phyloP scores from a whole-genome alignment of 2,329 filamentous ascomycete genomes.

The Bipolaris zeicola region DNA sequence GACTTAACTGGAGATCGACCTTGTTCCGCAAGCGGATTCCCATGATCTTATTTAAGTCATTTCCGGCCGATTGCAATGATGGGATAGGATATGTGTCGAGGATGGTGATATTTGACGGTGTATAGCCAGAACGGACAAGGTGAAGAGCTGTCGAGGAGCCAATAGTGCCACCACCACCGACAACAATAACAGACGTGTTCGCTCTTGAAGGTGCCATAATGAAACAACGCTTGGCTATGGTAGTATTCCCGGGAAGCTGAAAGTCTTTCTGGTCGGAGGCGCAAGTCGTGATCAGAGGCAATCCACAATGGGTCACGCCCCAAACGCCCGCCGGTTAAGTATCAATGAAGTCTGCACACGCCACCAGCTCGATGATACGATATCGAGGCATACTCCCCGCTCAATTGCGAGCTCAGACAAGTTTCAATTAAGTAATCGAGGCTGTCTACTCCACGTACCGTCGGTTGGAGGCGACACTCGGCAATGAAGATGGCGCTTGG shows the following conservation, averaged over 20 bases:
- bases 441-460: conserved; percentile 3
- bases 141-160: conserved; percentile 60
- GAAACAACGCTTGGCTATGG: not conserved
- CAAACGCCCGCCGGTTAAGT: conserved; percentile 16
- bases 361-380: conserved; percentile 19
- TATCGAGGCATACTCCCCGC: conserved; percentile 10
- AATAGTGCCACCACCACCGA: conserved; percentile 60
- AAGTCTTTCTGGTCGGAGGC: not conserved
- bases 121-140: conserved; percentile 57
- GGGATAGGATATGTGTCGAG: conserved; percentile 56
- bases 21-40: conserved; percentile 47
- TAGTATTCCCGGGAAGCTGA: not conserved
- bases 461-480: conserved; percentile 4
- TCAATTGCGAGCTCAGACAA: conserved; percentile 1
- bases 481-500: conserved; percentile 1
- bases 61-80: conserved; percentile 56
- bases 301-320: conserved; percentile 8
- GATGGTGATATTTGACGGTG: conserved; percentile 53
- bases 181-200: conserved; percentile 45
- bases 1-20: conserved; percentile 44
- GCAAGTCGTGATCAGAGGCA: conserved; percentile 12
- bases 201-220: conserved; percentile 26
- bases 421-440: conserved; percentile 16
- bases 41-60: conserved; percentile 59
- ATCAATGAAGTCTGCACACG: conserved; percentile 21